These are phyloP conservation scores for Verticillium alfalfae DNA, from an alignment of 2,329 filamentous ascomycete genomes.

Conservation along the genomic window DNA sequence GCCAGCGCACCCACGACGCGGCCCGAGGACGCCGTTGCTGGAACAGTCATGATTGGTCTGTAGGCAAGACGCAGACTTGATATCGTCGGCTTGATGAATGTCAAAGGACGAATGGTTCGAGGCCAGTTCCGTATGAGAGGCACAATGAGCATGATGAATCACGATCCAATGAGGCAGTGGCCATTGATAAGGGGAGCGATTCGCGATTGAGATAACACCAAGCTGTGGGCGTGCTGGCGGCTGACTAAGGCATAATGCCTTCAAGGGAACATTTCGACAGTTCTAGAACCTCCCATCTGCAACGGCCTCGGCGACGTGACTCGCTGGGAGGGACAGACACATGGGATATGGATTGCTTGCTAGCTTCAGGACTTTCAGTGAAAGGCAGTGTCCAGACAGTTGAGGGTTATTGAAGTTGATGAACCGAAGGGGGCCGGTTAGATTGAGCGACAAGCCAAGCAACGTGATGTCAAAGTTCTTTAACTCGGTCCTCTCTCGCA, in stretches of 20 bases:
- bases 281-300: not conserved
- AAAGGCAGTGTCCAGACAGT: too few relatives aligned
- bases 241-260: not conserved
- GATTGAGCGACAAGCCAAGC: too few relatives aligned
- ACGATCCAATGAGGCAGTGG: not conserved
- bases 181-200: not conserved
- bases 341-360: too few relatives aligned
- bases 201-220: not conserved
- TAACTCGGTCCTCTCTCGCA: too few relatives aligned
- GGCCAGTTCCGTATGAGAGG: not conserved
- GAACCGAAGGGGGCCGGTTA: too few relatives aligned
- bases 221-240: not conserved
- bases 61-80: not conserved
- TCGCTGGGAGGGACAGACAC: too few relatives aligned
- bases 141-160: not conserved
- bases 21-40: not conserved
- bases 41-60: not conserved
- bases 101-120: not conserved
- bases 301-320: not conserved
- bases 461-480: too few relatives aligned
- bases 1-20: slow-evolving; percentile 18
- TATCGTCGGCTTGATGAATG: not conserved
- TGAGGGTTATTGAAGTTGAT: too few relatives aligned
- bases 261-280: not conserved
- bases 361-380: too few relatives aligned